Base-by-base conservation (phyloP, 2,329 filamentous ascomycete genomes). In the Nemania diffusa region DNA sequence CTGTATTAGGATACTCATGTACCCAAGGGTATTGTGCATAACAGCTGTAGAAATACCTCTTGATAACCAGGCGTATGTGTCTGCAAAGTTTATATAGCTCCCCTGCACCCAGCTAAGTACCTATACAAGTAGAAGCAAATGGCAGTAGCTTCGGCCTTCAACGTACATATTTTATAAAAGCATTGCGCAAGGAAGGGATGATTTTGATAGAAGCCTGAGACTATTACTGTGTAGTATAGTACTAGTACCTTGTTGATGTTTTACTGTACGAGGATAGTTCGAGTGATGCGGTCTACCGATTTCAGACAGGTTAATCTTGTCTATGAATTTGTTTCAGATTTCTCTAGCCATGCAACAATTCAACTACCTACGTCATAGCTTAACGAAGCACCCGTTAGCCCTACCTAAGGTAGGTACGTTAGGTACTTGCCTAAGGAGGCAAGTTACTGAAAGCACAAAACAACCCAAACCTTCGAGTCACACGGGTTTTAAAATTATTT, bases 231-330 rank as follows among this genome's bases (percentile, higher is more conserved):
- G 15, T 15, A 40, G 34, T 5, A 29, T 51, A 52, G 27, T 52
- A 13, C 26, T 50, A 26, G 9, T 26, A 17, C 22, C 5, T 15
- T 4, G 24, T 50, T 50, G n/a, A 52, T 52, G 50, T 52, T 20
- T 6, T 32, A 52, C 50, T 8, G 17, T 32, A 32, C 17, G 17
- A 20, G 50, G 17, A 29, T 56, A 53, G 27, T 57, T 53, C 37
- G 37, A 27, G 22, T 53, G 24, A 20, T 13, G 37, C 13, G 37
- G 27, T 63, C 26, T 62, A 50, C 53, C 50, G 60, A 57, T 64
- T 57, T 67, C n/a, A 67, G 51, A 67, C 65, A 64, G 27, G 40
- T 34, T n/a, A 61, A 64, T 67, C 65, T 60, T 40, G 52, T n/a
- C 56, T 52, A 26, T 57, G 61, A 48, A 48, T 17, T 48, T 40